Evolutionary conservation across 495 filamentous ascomycete species (phyloP), one percentile per base, ranked within the genome.

Genomic region (Penicillium pancosmium): DNA sequence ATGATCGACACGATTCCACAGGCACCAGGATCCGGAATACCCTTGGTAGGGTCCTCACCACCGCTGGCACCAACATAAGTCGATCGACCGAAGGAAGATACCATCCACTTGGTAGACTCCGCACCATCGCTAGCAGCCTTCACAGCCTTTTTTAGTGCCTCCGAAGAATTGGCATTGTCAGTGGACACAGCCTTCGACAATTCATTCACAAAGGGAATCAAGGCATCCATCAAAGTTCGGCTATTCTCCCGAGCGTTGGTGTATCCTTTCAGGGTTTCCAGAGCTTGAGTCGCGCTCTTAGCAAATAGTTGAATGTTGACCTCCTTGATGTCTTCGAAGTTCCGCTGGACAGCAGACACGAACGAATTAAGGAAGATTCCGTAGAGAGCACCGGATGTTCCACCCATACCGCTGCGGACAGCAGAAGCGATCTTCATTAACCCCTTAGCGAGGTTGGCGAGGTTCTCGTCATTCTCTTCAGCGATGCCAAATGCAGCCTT

Each of bases 161-260:
- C 50, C 5, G 10, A 35, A 19, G 48, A 27, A 35, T 11, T 46
- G 5, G 34, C 48, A 18, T 57, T 52, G 34, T 57, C 55, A 41
- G n/a, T 41, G 16, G 41, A 56, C 1, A 52, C 49, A 13, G 60
- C 44, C 6, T 25, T 43, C 3, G 50, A 54, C 16, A 62, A 7
- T 27, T 62, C 55, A 15, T 58, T 51, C 3, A 57, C 43, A 12
- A 62, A 62, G 2, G 60, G 60, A 40, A 62, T 53, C 8, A 62
- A 43, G 0, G 56, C 60, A 19, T 62, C 60, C 60, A 62, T 62
- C 55, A 62, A 44, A 4, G 60, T 62, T 36, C 60, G 55, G 50
- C 52, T 54, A 4, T 54, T 54, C 12, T 52, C 44, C 5, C 60
- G 54, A 9, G 60, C 60, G n/a, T 54, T 54, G 11, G 60, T 62